Conservation (phyloP, 768 basidiomycete species). For the Mycena venus region DNA sequence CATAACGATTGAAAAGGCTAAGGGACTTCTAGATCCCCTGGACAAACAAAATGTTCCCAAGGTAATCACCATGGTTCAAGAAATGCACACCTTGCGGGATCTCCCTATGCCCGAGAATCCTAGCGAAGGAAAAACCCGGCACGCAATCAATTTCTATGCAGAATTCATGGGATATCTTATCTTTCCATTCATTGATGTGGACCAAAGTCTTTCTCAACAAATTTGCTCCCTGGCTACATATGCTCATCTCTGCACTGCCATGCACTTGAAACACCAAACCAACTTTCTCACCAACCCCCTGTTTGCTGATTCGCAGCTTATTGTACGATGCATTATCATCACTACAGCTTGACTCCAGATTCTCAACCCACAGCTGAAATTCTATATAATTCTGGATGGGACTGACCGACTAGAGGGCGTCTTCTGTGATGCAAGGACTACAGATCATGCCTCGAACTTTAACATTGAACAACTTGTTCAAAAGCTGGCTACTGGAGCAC, state of each 20-base stretch:
- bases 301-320: slow-evolving; percentile 41
- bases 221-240: slow-evolving; percentile 33
- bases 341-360: slow-evolving; percentile 38
- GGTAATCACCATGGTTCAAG: slow-evolving; percentile 33
- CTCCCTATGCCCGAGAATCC: background rate
- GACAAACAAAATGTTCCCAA: slow-evolving; percentile 43
- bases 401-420: slow-evolving; percentile 44
- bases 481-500: slow-evolving; percentile 33
- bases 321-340: slow-evolving; percentile 43
- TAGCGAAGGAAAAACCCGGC: background rate
- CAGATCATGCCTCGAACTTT: slow-evolving; percentile 39
- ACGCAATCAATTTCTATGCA: slow-evolving; percentile 24
- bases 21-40: slow-evolving; percentile 30
- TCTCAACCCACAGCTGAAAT: slow-evolving; percentile 20
- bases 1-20: slow-evolving; percentile 21
- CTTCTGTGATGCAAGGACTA: slow-evolving; percentile 37
- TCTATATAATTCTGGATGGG: slow-evolving; percentile 39
- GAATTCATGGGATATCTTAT: slow-evolving; percentile 29
- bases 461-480: slow-evolving; percentile 38
- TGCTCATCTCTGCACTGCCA: slow-evolving; percentile 31
- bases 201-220: slow-evolving; percentile 36
- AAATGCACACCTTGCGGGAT: background rate
- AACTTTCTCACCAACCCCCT: slow-evolving; percentile 36
- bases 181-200: slow-evolving; percentile 34
- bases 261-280: slow-evolving; percentile 32